phyloP scores from a whole-genome alignment of 148 eudicot genomes.

The Cornus controversa region DNA sequence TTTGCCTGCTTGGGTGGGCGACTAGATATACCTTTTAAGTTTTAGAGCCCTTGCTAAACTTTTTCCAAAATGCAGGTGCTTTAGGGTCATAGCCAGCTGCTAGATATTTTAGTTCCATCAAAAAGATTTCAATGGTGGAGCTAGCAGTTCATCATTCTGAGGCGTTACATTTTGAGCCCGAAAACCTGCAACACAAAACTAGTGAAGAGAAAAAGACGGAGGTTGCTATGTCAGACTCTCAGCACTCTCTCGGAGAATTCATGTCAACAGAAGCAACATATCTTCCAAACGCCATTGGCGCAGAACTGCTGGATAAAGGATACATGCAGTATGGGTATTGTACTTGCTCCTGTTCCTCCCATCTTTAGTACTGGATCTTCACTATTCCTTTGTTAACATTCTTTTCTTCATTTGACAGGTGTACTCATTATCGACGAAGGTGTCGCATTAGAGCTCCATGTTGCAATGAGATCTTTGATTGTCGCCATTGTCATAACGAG shows the following conservation, averaged over 20 bases:
- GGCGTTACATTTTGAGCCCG: conserved; percentile 24
- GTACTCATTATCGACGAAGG: conserved; percentile 72
- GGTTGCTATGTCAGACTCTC: conserved; percentile 9
- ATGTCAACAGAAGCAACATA: conserved; percentile 10
- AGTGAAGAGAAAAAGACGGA: conserved; percentile 16
- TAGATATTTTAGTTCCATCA: conserved; percentile 20
- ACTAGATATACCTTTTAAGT: conserved; percentile 41
- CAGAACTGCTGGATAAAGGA: conserved; percentile 48
- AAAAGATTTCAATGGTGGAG: conserved; percentile 22
- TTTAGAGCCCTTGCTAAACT: conserved; percentile 45
- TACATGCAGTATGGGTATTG: conserved; percentile 74
- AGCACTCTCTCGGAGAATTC: conserved; percentile 5
- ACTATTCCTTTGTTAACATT: not conserved
- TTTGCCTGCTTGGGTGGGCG: conserved; percentile 52
- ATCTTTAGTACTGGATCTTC: not conserved
- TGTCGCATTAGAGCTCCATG: conserved; percentile 87
- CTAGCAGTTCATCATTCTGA: conserved; percentile 20
- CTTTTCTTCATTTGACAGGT: conserved; percentile 42
- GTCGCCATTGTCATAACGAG: conserved; percentile 94
- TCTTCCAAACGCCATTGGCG: conserved; percentile 10
- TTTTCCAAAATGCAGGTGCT: conserved; percentile 65
- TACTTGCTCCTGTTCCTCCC: not conserved
- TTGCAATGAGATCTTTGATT: conserved; percentile 82
- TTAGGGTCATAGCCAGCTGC: conserved; percentile 42
- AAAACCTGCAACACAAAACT: conserved; percentile 8